Evolutionary conservation across 768 basidiomycete genomes (phyloP), one percentile per base, ranked within the genome.

Genomic region (Candolleomyces aberdarensis): DNA sequence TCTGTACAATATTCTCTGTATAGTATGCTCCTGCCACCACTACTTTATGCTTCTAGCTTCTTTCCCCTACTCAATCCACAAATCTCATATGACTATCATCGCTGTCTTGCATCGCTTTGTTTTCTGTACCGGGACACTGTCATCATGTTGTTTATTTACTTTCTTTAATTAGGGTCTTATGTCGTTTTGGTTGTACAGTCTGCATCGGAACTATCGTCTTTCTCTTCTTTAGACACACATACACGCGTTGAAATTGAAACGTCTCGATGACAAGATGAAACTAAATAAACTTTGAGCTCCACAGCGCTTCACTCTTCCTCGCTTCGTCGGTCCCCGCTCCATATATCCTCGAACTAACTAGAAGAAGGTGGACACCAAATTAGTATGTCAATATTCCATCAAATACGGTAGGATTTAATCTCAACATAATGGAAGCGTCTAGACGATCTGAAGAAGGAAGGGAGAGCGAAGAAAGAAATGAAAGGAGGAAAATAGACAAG

Each of bases 241-340:
- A 56, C 26, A 48, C 56, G 47, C 13, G 46, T 54, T 46, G 50
- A 6, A 53, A 56, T 50, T 22, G 11, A 49, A 43, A 26, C 44
- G 44, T 32, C 41, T 36, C 36, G 36, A 36, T 26, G 26, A 49
- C 20, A 39, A 43, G 43, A 47, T 41, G 43, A 32, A 32, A 31
- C 75, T 65, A 81, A 46, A 83, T 78, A 65, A 82, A 77, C 67
- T 79, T 82, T 15, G 81, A 82, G 66, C 81, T 83, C 77, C 81
- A 81, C 65, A 81, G 65, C 7, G 81, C 82, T 63, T 83, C 82
- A 52, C 76, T 75, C 61, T 80, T 75, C 61, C 83, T 74, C 10
- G 80, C 81, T 71, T 82, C 77, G 39, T 81, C 79, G 63, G 76
- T 78, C 64, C 80, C 81, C 54, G 69, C 67, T 11, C 80, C 78